phyloP scores from a whole-genome alignment of 345 rosid genomes.

The Durio zibethinus region DNA sequence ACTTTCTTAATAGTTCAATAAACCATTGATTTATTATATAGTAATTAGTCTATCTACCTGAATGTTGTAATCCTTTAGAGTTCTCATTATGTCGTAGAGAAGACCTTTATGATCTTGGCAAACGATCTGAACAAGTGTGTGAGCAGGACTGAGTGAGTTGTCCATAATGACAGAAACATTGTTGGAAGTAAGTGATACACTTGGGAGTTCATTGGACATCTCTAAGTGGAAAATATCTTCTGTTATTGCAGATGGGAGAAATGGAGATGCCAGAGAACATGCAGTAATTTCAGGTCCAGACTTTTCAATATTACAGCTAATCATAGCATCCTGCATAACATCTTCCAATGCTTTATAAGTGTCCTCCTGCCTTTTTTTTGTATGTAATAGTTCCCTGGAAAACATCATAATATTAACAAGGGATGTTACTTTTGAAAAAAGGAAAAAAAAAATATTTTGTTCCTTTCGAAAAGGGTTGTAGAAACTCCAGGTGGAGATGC shows the following conservation, averaged over 20 bases:
- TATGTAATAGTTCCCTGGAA: conserved; percentile 78
- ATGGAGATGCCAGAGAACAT: conserved; percentile 62
- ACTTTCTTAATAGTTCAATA: neutral
- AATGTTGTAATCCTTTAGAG: conserved; percentile 86
- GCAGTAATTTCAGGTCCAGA: conserved; percentile 67
- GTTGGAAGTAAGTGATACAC: conserved; percentile 35
- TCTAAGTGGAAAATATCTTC: conserved; percentile 52
- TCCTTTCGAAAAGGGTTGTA: neutral
- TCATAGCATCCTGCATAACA: conserved; percentile 53
- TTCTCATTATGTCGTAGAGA: conserved; percentile 92
- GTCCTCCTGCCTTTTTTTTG: conserved; percentile 65
- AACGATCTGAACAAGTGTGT: conserved; percentile 76
- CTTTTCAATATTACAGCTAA: conserved; percentile 75
- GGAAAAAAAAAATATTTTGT: neutral
- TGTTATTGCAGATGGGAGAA: conserved; percentile 54
- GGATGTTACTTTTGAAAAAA: neutral
- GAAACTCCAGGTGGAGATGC: neutral
- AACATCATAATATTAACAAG: neutral
- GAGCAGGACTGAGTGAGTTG: conserved; percentile 77
- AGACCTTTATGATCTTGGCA: conserved; percentile 94
- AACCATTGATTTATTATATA: neutral
- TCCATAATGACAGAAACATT: conserved; percentile 62
- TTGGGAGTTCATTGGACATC: conserved; percentile 35
- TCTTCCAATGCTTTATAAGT: conserved; percentile 41
- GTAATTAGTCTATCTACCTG: conserved; percentile 52